These are phyloP conservation scores for Sporothrix luriei DNA, from an alignment of 2,329 filamentous ascomycete species.

Conservation along the genomic window DNA sequence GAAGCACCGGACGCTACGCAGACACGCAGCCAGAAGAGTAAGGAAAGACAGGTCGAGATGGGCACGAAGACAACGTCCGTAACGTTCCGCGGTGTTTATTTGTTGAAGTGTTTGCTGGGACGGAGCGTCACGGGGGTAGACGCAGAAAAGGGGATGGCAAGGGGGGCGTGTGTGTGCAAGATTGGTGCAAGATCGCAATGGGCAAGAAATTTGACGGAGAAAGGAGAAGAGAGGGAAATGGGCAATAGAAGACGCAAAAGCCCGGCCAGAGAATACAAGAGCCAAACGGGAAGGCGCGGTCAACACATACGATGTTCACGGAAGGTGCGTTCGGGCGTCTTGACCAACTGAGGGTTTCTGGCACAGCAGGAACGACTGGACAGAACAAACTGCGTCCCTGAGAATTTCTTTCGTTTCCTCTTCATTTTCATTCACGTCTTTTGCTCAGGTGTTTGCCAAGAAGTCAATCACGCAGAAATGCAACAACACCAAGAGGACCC, in stretches of 20 bases:
- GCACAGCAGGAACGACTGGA: conserved; percentile 4
- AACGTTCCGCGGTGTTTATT: background rate
- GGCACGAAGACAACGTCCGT: conserved; percentile 3
- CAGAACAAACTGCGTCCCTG: background rate
- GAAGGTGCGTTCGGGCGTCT: conserved; percentile 8
- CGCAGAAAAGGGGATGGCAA: background rate
- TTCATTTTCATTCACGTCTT: background rate
- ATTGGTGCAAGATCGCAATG: background rate
- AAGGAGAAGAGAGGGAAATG: background rate
- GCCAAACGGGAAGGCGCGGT: background rate
- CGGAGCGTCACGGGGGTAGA: background rate
- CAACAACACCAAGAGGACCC: conserved; percentile 24
- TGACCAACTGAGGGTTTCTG: background rate
- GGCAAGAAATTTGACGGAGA: conserved; percentile 15
- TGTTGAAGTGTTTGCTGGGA: background rate
- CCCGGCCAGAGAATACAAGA: background rate
- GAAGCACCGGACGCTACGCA: no score
- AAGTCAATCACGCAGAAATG: conserved; percentile 32
- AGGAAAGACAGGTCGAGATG: background rate
- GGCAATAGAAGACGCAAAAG: background rate
- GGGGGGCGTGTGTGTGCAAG: conserved; percentile 7
- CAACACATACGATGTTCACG: background rate
- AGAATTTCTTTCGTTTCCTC: background rate
- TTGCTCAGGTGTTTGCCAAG: conserved; percentile 17
- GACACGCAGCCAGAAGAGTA: background rate